These are phyloP conservation scores for Colletotrichum higginsianum DNA, from an alignment of 2,329 filamentous ascomycete species.

Conservation along the genomic window DNA sequence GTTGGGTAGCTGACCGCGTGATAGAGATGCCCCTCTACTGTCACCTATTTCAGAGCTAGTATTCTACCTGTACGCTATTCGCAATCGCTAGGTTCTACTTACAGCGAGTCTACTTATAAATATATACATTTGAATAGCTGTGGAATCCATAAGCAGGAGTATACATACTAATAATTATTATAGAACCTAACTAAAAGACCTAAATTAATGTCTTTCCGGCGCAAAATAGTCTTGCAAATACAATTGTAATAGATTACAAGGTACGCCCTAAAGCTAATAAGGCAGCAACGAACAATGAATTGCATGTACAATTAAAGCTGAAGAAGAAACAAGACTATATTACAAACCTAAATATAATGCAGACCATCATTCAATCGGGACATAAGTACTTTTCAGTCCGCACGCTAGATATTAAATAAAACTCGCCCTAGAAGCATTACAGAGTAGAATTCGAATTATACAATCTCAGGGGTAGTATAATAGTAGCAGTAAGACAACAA, in stretches of 20 bases:
- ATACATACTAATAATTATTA: not conserved
- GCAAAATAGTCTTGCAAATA: not conserved
- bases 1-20: not conserved
- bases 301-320: not conserved
- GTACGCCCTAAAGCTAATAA: not conserved
- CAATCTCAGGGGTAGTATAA: not conserved
- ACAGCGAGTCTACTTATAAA: slow-evolving; percentile 2
- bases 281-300: not conserved
- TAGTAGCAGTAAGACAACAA: slow-evolving; percentile 1
- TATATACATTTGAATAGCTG: not conserved
- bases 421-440: slow-evolving; percentile 7
- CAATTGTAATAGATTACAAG: not conserved
- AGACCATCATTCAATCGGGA: not conserved
- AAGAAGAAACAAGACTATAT: not conserved
- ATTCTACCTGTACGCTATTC: not conserved
- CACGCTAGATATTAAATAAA: not conserved
- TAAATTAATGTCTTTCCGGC: not conserved
- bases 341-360: not conserved
- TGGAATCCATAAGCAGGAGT: not conserved
- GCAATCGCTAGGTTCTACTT: not conserved
- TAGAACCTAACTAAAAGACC: not conserved
- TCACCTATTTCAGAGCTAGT: not conserved
- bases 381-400: not conserved
- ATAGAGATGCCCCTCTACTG: not conserved
- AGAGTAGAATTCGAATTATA: slow-evolving; percentile 1